These are phyloP conservation scores for Actinomucor elegans DNA, from an alignment of 371 early-diverging fungal genomes.

Conservation along the genomic window DNA sequence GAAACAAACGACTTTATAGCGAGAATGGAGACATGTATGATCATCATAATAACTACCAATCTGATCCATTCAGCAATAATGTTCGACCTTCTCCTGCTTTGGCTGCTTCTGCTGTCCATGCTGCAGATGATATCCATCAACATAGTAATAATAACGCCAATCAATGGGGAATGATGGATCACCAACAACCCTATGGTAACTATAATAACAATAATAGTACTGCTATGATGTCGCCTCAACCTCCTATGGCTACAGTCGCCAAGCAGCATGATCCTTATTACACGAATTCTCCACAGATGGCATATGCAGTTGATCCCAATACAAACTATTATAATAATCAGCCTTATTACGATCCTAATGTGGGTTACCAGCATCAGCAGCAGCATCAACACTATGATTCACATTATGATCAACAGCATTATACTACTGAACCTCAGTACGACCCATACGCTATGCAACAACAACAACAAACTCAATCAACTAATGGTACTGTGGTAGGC, in stretches of 20 bases:
- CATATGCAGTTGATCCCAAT: conserved; percentile 4
- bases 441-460: conserved; percentile 8
- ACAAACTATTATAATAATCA: conserved; percentile 7
- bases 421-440: conserved; percentile 3
- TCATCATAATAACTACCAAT: neutral
- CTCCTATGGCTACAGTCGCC: conserved; percentile 8
- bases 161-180: conserved; percentile 8
- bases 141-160: neutral
- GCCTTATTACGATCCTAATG: conserved; percentile 14
- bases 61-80: conserved; percentile 8
- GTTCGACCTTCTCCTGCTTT: conserved; percentile 35
- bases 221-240: conserved; percentile 5
- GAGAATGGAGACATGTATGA: conserved; percentile 13
- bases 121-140: conserved; percentile 7
- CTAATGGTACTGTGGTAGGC: neutral
- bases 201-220: conserved; percentile 10
- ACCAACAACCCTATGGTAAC: neutral
- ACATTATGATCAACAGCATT: conserved; percentile 3
- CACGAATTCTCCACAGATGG: conserved; percentile 11
- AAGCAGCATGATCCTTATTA: conserved; percentile 20
- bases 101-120: conserved; percentile 27
- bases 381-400: conserved; percentile 10
- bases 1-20: conserved; percentile 27
- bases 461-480: conserved; percentile 1
- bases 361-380: conserved; percentile 7